Evolutionary conservation across 2,329 filamentous ascomycete genomes (phyloP), one percentile per base, ranked within the genome.

Genomic region (Aspergillus proliferans): DNA sequence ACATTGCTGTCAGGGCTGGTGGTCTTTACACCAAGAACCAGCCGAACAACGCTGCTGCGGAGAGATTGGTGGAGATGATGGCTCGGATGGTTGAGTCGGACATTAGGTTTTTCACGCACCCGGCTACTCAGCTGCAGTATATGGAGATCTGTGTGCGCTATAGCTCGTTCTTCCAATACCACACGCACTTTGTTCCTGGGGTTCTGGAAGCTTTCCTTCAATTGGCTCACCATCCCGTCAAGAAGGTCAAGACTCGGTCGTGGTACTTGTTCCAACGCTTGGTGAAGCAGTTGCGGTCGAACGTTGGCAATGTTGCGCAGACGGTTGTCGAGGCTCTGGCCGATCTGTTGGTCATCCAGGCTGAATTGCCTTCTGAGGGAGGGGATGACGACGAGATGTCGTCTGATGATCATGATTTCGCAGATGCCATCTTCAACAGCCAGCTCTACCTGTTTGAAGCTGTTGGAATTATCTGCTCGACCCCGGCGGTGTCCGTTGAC

Each of bases 111-210:
- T 94, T 92, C 68, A 83, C 85, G 14, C 93, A 97, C 65, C 92
- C 93, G 1, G 89, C 91, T 14, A 91, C 96, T 46, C 83, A 96
- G 55, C 77, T 98, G 19, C 90, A 96, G 71, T 98, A 95, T 65
- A 96, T 98, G 91, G 93, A 98, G 68, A 95, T 95, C 33, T 95
- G 91, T 67, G 91, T 95, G 48, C 85, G 93, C 45, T 98, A 98
- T 71, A 88, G 86, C 65, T 82, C 84, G 24, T 95, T 96, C 68
- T 97, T 98, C 65, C 91, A 97, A 64, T 83, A 83, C 48, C 87
- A 95, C 63, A 78, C 84, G 26, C 77, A 85, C 19, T 84, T 88
- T 52, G 94, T 97, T 45, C 88, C 88, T 2, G 86, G 85, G 55
- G 89, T 93, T 1, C 77, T 98, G 39, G 90, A 96, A 62, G 90